A percentile compares a stretch with the other conserved stretches of the same genome.
These are phyloP conservation scores for Aspergillus sp. DNA, from an alignment of 2,329 filamentous ascomycete species.

Conservation along the genomic window DNA sequence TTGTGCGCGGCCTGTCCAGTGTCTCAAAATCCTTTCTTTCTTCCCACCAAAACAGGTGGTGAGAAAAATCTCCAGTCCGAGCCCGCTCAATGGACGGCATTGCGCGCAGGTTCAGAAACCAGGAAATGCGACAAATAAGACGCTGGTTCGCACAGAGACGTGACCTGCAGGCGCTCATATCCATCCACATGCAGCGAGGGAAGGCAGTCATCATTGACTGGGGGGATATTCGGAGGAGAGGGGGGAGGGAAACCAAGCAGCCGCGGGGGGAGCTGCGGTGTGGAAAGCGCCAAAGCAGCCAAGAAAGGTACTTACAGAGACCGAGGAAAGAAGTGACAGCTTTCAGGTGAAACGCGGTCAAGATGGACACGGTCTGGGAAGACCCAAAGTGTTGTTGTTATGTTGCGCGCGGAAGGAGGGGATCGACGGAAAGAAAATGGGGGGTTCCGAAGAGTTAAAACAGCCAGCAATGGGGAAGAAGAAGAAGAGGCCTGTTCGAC, in stretches of 20 bases:
- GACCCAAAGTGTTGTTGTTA: background rate
- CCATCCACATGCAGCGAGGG: background rate
- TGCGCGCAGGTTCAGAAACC: background rate
- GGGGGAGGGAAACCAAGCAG: background rate
- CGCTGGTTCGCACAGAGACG: background rate
- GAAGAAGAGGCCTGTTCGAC: slow-evolving; percentile 1
- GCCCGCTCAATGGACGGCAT: background rate
- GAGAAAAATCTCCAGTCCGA: background rate
- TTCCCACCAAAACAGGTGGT: background rate
- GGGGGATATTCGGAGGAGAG: background rate
- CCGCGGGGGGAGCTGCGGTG: slow-evolving; percentile 10
- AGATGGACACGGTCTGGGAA: background rate
- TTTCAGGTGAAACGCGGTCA: slow-evolving; percentile 1
- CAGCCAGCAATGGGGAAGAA: background rate
- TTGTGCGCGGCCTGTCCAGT: background rate
- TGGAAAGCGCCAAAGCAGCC: background rate
- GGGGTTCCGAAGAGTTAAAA: slow-evolving; percentile 9
- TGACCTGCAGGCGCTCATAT: background rate
- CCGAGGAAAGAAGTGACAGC: slow-evolving; percentile 2
- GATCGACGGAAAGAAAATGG: background rate
- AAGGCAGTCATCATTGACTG: slow-evolving; percentile 13
- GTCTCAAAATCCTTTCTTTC: background rate
- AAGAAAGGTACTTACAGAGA: slow-evolving; percentile 10
- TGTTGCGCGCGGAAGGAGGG: background rate
- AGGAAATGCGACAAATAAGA: background rate